These are phyloP conservation scores for Phytophthora citrophthora DNA, from an alignment of 352 stramenopile genomes.

Conservation along the genomic window DNA sequence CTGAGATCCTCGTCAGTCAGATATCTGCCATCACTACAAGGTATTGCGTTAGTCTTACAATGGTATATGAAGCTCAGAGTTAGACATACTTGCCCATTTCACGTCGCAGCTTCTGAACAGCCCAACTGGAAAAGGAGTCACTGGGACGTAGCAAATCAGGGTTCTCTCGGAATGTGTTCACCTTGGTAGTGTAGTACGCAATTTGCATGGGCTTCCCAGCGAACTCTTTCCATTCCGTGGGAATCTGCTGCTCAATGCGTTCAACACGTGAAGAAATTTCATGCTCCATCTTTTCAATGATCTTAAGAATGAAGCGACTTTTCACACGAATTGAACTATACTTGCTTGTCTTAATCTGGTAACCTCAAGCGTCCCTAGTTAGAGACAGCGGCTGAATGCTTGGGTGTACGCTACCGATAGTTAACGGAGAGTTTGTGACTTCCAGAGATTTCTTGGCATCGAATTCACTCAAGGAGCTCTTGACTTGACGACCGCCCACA, in stretches of 20 bases:
- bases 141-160: slow-evolving; percentile 44
- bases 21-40: slow-evolving; percentile 24
- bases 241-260: slow-evolving; percentile 66
- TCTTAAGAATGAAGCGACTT: neutral
- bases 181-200: slow-evolving; percentile 60
- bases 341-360: slow-evolving; percentile 1
- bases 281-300: slow-evolving; percentile 28
- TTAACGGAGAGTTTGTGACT: slow-evolving; percentile 18
- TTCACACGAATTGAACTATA: slow-evolving; percentile 11
- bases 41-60: neutral
- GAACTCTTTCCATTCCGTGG: slow-evolving; percentile 49
- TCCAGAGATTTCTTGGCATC: slow-evolving; percentile 9
- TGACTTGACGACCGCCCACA: slow-evolving; percentile 70
- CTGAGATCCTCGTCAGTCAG: slow-evolving; percentile 55
- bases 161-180: slow-evolving; percentile 76
- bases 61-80: slow-evolving; percentile 1
- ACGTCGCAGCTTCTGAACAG: slow-evolving; percentile 42
- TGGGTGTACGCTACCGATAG: slow-evolving; percentile 29
- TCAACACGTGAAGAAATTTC: slow-evolving; percentile 54
- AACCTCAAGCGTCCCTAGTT: slow-evolving; percentile 3
- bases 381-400: slow-evolving; percentile 27
- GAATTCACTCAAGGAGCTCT: slow-evolving; percentile 24
- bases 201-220: slow-evolving; percentile 61
- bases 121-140: slow-evolving; percentile 53
- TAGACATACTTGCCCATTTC: slow-evolving; percentile 47